phyloP scores from a whole-genome alignment of 331 rosid genomes.

The Phaseolus coccineus region DNA sequence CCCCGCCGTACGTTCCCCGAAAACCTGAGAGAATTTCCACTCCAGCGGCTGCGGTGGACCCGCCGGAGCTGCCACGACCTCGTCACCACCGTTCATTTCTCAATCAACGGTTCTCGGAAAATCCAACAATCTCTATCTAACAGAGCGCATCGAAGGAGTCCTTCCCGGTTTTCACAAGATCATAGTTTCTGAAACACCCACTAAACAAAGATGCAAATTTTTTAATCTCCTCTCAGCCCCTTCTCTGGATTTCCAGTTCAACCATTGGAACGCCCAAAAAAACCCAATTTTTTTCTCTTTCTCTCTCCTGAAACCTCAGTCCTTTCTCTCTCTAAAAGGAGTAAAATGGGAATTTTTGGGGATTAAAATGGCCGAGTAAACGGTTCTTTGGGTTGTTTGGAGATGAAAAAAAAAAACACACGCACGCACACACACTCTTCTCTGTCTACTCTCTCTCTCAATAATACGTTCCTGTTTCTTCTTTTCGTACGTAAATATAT shows the following conservation, averaged over 20 bases:
- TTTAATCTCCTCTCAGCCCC: slow-evolving; percentile 38
- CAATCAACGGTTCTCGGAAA: slow-evolving; percentile 59
- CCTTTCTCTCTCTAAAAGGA: slow-evolving; percentile 72
- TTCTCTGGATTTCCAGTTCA: slow-evolving; percentile 62
- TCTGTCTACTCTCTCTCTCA: slow-evolving; percentile 56
- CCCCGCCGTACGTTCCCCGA: slow-evolving; percentile 97
- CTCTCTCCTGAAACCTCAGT: slow-evolving; percentile 42
- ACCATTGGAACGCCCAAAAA: slow-evolving; percentile 54
- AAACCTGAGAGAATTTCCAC: slow-evolving; percentile 99
- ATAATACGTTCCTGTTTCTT: slow-evolving; percentile 62
- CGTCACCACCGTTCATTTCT: slow-evolving; percentile 94
- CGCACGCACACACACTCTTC: slow-evolving; percentile 45
- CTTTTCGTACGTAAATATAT: slow-evolving; percentile 45
- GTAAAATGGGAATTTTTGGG: slow-evolving; percentile 59
- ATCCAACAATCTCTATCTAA: slow-evolving; percentile 54
- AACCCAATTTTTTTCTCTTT: slow-evolving; percentile 29
- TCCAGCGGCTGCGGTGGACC: slow-evolving; percentile 85
- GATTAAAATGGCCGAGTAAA: slow-evolving; percentile 61
- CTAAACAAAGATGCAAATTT: slow-evolving; percentile 34
- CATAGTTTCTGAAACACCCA: slow-evolving; percentile 66
- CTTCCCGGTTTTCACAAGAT: slow-evolving; percentile 70
- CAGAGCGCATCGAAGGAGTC: slow-evolving; percentile 83
- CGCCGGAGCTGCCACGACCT: slow-evolving; percentile 84
- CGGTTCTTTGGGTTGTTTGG: slow-evolving; percentile 56
- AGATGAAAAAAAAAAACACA: slow-evolving; percentile 44